These are phyloP conservation scores for Aspergillus phoenicis DNA, from an alignment of 2,329 filamentous ascomycete species.

Conservation along the genomic window DNA sequence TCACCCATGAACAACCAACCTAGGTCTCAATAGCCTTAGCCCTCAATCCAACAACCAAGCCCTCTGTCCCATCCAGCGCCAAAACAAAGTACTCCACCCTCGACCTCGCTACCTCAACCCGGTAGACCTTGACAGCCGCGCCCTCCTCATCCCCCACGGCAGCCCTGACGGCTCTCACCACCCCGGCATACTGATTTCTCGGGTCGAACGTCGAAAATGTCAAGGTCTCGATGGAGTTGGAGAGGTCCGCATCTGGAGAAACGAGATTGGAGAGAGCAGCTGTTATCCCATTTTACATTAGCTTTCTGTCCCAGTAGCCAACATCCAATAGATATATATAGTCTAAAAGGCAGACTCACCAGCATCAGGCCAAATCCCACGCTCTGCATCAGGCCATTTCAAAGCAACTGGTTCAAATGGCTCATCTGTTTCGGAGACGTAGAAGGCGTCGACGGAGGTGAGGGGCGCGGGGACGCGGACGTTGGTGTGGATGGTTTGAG, in stretches of 20 bases:
- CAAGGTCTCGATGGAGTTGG: conserved; percentile 67
- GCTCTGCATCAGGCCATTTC: conserved; percentile 51
- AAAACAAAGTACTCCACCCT: conserved; percentile 81
- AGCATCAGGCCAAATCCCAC: conserved; percentile 38
- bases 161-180: conserved; percentile 57
- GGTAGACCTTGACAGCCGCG: conserved; percentile 73
- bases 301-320: neutral
- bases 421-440: conserved; percentile 82
- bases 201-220: conserved; percentile 73
- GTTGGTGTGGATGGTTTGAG: conserved; percentile 47
- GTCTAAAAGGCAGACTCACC: conserved; percentile 27
- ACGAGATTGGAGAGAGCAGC: no score
- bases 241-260: conserved; percentile 54
- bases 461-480: conserved; percentile 64
- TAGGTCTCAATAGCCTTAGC: conserved; percentile 75
- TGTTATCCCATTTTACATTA: neutral
- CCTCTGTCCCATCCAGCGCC: conserved; percentile 60
- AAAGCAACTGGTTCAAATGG: conserved; percentile 77
- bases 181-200: conserved; percentile 64
- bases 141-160: conserved; percentile 29
- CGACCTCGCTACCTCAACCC: conserved; percentile 63
- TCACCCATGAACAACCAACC: neutral
- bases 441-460: conserved; percentile 62
- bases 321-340: neutral
- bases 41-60: conserved; percentile 74